Evolutionary conservation across 805 yeast species (phyloP), one percentile per base, ranked within the genome.

Genomic region (Yarrowia deformans): DNA sequence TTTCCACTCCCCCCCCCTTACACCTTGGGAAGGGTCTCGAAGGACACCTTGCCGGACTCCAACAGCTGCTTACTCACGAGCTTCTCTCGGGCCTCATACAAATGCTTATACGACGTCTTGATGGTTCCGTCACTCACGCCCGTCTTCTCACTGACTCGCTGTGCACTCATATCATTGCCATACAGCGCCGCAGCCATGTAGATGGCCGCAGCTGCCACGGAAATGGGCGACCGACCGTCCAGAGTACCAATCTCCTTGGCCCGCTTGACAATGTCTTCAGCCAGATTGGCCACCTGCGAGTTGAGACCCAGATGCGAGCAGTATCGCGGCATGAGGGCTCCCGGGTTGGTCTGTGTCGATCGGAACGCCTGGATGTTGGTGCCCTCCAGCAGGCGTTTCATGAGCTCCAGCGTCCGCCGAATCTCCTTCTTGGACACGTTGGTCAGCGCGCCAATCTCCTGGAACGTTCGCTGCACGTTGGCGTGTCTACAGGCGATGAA

Each of bases 101-200:
- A 81, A 52, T 88, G 88, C 77, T 90, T 90, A 77, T 92, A 95
- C 54, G 95, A 88, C 1, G 97, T 91, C 78, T 95, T 92, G 74
- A 95, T 93, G 1, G 99, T 95, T 73, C 98, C 98, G 77, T 95
- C 99, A 75, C 97, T 90, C 19, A 95, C 98, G 73, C 97, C 98
- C 18, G 97, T 87, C 74, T 90, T 90, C 73, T 92, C 97, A 13
- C 97, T 91, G 69, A 95, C 94, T 75, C 87, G 90, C 1, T 89
- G 80, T 0, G 97, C 93, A 3, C 90, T 82, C 45, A 91, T 82
- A 66, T 87, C 90, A 43, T 89, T 88, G 55, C 90, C 90, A 77
- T 93, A 93, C n/a, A 95, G 81, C n/a, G 91, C 81, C 4, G 94
- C 90, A 8, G 97, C 91, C 90, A 95, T 89, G 80, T 94, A 95